A percentile compares a stretch with the other conserved stretches of the same genome.
These are phyloP conservation scores for Glycine latifolia DNA, from an alignment of 306 rosid species.

Conservation along the genomic window DNA sequence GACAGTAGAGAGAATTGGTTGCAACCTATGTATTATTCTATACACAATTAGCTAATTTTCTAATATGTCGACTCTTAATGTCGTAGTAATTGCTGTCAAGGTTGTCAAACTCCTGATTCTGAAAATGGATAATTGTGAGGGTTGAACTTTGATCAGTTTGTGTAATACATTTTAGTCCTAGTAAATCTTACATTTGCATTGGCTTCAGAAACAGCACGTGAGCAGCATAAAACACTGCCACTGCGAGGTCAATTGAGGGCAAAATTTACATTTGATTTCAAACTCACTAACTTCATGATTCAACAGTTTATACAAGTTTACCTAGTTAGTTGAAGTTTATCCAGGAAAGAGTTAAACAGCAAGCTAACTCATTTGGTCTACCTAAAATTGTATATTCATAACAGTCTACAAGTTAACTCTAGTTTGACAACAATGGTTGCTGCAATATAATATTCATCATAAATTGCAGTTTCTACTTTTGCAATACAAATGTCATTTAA, in stretches of 20 bases:
- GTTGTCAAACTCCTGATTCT: neutral
- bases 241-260: neutral
- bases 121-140: neutral
- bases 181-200: neutral
- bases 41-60: neutral
- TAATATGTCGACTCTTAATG: slow-evolving; percentile 2
- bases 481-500: neutral
- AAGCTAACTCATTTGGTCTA: too few relatives aligned
- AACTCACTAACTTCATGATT: neutral
- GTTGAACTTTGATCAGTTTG: neutral
- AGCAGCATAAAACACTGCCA: neutral
- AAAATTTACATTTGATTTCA: too few relatives aligned
- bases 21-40: neutral
- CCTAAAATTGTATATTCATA: neutral
- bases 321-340: too few relatives aligned
- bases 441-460: neutral
- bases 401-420: neutral
- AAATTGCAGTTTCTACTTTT: neutral
- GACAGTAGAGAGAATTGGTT: neutral
- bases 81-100: neutral
- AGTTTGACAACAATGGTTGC: neutral
- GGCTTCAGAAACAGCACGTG: neutral
- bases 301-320: too few relatives aligned
- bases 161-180: neutral
- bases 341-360: too few relatives aligned